Base-by-base conservation (phyloP, 2,329 filamentous ascomycete genomes). In the Camptophora hylomeconis region DNA sequence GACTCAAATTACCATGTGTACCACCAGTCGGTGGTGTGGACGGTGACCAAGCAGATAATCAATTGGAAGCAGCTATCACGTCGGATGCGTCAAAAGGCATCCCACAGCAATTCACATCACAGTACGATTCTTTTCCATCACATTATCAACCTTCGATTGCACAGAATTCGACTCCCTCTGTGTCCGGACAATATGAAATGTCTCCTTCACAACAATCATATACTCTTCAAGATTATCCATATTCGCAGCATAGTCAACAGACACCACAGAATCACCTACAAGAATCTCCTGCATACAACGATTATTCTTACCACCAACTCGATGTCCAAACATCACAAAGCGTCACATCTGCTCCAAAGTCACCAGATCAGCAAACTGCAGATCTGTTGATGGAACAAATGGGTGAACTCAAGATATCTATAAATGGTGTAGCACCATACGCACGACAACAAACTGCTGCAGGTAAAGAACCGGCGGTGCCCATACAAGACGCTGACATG, bases 1-100 rank as follows among this genome's bases (percentile, higher is more conserved):
- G 87, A 26, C 64, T 95, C 38, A 95, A 94, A 61, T 69, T 94
- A 35, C 81, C 89, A 47, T 95, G 89, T 53, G 77, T 94, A 15
- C 83, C 84, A 24, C 89, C 87, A 3, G 84, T 82, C 32, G 76
- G 84, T 34, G 74, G 72, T 37, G 78, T 80, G 45, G 80, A 84
- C 45, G 72, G 75, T 29, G 57, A 59, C 17, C 48, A 50, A 25
- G 32, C 34, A 7, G 29, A 35, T 17, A 18, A 17, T 13, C 31
- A 22, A 17, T 21, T 24, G 16, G 24, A 26, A 13, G 17, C 12
- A 9, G 12, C 9, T 15, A 11, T 15, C 11, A 20, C 20, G 3
- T 19, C 22, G 7, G 7, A 20, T 4, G 14, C 10, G 21, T 17
- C 23, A n/a, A 14, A 17, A 3, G 10, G 16, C 5, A 26, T 13